These are phyloP conservation scores for Citrus mangshanensis DNA, from an alignment of 345 rosid species.

Conservation along the genomic window DNA sequence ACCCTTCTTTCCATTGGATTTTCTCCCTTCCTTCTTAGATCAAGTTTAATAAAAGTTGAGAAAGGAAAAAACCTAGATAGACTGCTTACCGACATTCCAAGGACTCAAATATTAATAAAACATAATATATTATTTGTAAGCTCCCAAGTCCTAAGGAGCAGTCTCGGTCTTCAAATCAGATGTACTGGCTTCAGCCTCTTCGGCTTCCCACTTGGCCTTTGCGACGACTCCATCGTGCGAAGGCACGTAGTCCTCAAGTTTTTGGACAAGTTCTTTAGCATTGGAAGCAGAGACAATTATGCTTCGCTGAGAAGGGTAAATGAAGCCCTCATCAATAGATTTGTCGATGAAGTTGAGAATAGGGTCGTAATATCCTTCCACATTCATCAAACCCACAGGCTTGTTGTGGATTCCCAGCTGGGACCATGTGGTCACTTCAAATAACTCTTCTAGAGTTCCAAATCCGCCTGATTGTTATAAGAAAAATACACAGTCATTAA, in stretches of 20 bases:
- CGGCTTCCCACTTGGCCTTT: slow-evolving; percentile 55
- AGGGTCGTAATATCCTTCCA: slow-evolving; percentile 45
- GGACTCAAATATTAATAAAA: background rate
- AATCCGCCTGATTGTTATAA: slow-evolving; percentile 37
- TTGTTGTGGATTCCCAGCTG: slow-evolving; percentile 57
- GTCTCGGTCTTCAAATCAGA: slow-evolving; percentile 43
- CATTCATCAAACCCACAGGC: slow-evolving; percentile 56
- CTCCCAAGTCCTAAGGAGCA: slow-evolving; percentile 28
- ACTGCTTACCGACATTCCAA: background rate
- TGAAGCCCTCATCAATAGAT: slow-evolving; percentile 54
- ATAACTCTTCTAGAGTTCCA: slow-evolving; percentile 54
- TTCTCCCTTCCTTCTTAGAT: background rate
- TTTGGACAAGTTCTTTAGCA: slow-evolving; percentile 48
- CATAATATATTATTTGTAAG: background rate
- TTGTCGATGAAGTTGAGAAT: slow-evolving; percentile 45
- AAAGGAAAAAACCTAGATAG: background rate
- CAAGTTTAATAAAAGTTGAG: background rate
- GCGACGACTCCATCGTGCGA: slow-evolving; percentile 41
- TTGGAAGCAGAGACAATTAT: slow-evolving; percentile 60
- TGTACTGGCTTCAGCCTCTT: slow-evolving; percentile 41
- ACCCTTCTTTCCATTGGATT: background rate
- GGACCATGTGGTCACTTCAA: slow-evolving; percentile 54
- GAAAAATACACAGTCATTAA: background rate
- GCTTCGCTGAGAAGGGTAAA: slow-evolving; percentile 47
- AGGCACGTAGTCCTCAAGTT: slow-evolving; percentile 70